Conservation (phyloP, 2,329 filamentous ascomycete species). For the Biscogniauxia marginata region DNA sequence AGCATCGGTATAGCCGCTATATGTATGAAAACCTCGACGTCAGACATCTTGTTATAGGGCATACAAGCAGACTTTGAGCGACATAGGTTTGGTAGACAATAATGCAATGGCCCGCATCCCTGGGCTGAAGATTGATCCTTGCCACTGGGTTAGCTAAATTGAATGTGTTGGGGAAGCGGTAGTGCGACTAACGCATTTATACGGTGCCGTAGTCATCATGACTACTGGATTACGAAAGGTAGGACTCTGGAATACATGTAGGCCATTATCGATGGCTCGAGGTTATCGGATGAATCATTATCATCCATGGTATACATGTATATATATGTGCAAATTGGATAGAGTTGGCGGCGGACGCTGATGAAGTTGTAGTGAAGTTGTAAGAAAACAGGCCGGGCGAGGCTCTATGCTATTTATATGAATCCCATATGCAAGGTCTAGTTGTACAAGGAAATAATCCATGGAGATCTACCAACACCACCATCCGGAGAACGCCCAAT, state of each 20-base stretch:
- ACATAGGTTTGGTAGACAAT: not conserved
- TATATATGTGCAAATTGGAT: not conserved
- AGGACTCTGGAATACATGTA: not conserved
- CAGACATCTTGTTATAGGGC: not conserved
- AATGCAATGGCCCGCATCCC: not conserved
- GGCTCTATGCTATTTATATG: not conserved
- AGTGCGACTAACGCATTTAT: conserved; percentile 9
- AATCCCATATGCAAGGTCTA: not conserved
- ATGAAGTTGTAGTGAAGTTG: not conserved
- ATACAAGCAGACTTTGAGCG: not conserved
- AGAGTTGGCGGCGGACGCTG: not conserved
- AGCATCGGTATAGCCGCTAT: not conserved
- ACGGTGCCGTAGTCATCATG: conserved; percentile 2
- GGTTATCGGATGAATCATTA: not conserved
- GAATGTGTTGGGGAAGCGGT: not conserved
- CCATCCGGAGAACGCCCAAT: conserved; percentile 4
- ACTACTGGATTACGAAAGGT: not conserved
- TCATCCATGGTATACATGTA: not conserved
- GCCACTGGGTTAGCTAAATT: not conserved
- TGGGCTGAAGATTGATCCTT: not conserved
- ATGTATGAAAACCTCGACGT: not conserved
- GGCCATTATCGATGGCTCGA: not conserved
- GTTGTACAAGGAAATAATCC: not conserved
- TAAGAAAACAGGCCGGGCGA: not conserved
- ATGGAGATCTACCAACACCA: not conserved